A percentile compares a stretch with the other conserved stretches of the same genome.
Evolutionary conservation across 1,284 basidiomycete genomes (phyloP).

Genomic region (Agaricales sp.): DNA sequence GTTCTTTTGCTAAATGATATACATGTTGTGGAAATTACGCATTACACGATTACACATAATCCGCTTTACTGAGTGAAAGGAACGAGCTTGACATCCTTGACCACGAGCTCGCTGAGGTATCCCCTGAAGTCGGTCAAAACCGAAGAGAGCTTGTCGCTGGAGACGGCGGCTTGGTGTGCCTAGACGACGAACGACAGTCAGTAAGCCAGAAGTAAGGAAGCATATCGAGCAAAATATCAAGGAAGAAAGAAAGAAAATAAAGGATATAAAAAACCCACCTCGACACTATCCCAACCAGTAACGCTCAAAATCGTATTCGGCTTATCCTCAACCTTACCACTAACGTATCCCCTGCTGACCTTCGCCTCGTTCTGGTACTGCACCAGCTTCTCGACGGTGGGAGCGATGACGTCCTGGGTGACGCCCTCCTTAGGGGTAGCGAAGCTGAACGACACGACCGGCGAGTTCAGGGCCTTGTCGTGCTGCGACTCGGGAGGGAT

Average conservation of each 20-base stretch:
- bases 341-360: not conserved
- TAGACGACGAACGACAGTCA: not conserved
- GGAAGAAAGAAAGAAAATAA: not conserved
- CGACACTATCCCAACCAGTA: not conserved
- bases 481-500: not conserved
- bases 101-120: not conserved
- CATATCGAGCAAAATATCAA: too few species aligned
- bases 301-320: not conserved
- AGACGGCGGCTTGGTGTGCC: not conserved
- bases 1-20: too few species aligned
- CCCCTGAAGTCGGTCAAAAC: not conserved
- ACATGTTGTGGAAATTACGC: too few species aligned
- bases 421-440: not conserved
- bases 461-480: not conserved
- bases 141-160: not conserved
- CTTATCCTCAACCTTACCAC: not conserved
- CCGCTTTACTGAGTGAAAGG: not conserved
- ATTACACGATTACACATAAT: too few species aligned
- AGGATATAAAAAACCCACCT: not conserved
- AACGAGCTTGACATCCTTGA: not conserved
- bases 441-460: not conserved
- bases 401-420: not conserved
- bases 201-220: too few species aligned
- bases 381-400: not conserved
- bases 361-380: not conserved